phyloP scores from a whole-genome alignment of 352 stramenopile genomes.

The Phytophthora pistaciae region DNA sequence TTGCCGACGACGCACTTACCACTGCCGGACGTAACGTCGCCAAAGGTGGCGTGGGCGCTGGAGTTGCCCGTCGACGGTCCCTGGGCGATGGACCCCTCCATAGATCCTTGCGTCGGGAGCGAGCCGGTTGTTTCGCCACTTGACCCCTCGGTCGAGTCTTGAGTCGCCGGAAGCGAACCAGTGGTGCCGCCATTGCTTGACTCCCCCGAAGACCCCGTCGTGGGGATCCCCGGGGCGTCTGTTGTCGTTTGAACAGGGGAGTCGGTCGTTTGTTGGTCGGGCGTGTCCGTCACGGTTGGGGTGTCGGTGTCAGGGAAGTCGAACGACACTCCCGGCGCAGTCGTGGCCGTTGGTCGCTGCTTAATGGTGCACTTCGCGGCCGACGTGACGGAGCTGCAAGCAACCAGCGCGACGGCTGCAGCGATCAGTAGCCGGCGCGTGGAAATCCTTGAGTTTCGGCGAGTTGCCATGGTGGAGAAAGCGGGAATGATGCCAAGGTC shows the following conservation, averaged over 20 bases:
- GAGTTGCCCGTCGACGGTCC: slow-evolving; percentile 8
- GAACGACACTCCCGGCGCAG: slow-evolving; percentile 13
- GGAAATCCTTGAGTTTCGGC: background rate
- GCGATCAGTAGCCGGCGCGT: background rate
- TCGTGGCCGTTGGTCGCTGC: background rate
- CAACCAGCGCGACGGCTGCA: background rate
- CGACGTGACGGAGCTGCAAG: background rate
- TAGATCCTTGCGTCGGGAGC: slow-evolving; percentile 16
- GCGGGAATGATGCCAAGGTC: too few species aligned
- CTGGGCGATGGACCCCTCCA: slow-evolving; percentile 11
- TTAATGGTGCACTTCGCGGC: background rate
- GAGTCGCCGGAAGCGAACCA: slow-evolving; percentile 1
- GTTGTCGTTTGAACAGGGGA: slow-evolving; percentile 12
- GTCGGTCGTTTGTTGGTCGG: slow-evolving; percentile 24
- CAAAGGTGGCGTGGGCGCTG: slow-evolving; percentile 35
- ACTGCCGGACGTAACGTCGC: slow-evolving; percentile 31
- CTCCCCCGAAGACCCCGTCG: slow-evolving; percentile 7
- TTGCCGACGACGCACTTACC: slow-evolving; percentile 37
- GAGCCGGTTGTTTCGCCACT: background rate
- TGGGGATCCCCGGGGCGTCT: slow-evolving; percentile 8
- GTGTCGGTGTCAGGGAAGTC: slow-evolving; percentile 24
- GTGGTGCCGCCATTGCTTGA: slow-evolving; percentile 13
- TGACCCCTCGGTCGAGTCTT: slow-evolving; percentile 12
- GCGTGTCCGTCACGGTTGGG: slow-evolving; percentile 25
- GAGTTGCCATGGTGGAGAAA: background rate